A percentile compares a stretch with the other conserved stretches of the same genome.
phyloP scores from a whole-genome alignment of 371 early-diverging fungal species.

The Encephalitozoon hellem region DNA sequence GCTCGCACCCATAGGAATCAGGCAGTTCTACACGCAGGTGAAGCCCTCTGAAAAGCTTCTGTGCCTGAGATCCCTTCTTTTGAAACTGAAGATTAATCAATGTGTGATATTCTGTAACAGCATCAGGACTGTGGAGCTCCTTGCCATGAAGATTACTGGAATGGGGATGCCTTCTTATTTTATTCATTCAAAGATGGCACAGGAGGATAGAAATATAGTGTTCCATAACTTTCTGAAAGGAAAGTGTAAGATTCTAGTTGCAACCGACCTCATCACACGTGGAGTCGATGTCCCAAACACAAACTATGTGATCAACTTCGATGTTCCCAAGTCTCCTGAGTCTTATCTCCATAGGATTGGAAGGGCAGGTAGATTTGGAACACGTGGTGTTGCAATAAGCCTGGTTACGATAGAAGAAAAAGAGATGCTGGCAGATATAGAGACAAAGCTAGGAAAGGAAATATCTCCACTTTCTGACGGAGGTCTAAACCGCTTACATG shows the following conservation, averaged over 20 bases:
- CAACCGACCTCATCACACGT: conserved; percentile 78
- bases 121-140: conserved; percentile 83
- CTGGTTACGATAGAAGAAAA: conserved; percentile 76
- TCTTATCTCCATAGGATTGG: conserved; percentile 98
- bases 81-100: conserved; percentile 92
- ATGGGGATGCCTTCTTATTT: conserved; percentile 93
- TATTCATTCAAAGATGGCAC: conserved; percentile 90
- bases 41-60: conserved; percentile 92
- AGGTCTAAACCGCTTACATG: background rate
- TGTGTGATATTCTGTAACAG: conserved; percentile 97
- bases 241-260: conserved; percentile 60
- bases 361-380: conserved; percentile 95
- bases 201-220: conserved; percentile 73
- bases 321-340: conserved; percentile 93
- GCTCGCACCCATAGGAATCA: conserved; percentile 81
- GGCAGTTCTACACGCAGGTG: conserved; percentile 94
- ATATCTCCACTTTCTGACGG: background rate
- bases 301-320: conserved; percentile 98
- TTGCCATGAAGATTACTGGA: conserved; percentile 88
- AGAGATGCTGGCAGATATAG: conserved; percentile 55
- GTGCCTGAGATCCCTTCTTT: conserved; percentile 78
- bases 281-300: conserved; percentile 98
- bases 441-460: background rate
- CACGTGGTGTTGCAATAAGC: conserved; percentile 87
- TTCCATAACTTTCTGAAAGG: conserved; percentile 87